Percentiles rank a stretch among this genome's conserved stretches.
Conservation (phyloP, 768 basidiomycete genomes). For the Suillus weaverae region DNA sequence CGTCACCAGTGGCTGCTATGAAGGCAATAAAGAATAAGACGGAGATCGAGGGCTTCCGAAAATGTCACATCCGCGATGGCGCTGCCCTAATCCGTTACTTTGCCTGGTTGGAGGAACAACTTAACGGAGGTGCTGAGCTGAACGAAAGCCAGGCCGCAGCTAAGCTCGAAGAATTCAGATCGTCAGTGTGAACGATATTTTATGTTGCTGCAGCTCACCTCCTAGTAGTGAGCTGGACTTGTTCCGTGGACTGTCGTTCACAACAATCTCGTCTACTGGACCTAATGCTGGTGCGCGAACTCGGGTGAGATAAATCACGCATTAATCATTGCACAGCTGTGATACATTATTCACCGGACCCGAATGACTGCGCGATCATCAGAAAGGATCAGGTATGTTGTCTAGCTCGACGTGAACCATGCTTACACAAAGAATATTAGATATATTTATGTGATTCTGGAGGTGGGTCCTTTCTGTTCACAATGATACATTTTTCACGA, state of each 20-base stretch:
- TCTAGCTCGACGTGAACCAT: not conserved
- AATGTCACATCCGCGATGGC: constrained; percentile 87
- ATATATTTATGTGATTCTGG: constrained; percentile 88
- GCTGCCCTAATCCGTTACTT: constrained; percentile 88
- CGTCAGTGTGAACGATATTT: constrained; percentile 48
- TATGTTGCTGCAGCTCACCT: constrained; percentile 1
- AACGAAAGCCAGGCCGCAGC: constrained; percentile 82
- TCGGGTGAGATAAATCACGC: not conserved
- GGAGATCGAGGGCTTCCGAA: constrained; percentile 89
- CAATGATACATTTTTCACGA: not conserved
- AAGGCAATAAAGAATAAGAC: constrained; percentile 79
- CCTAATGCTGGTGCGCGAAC: constrained; percentile 79
- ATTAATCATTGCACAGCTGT: constrained; percentile 53
- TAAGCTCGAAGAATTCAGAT: constrained; percentile 76
- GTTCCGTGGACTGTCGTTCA: constrained; percentile 88
- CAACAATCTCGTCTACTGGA: constrained; percentile 90
- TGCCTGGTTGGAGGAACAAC: constrained; percentile 88
- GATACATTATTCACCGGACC: constrained; percentile 89
- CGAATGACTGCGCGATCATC: constrained; percentile 70
- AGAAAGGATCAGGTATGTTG: constrained; percentile 63
- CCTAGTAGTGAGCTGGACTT: constrained; percentile 62
- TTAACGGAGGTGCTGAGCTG: constrained; percentile 58
- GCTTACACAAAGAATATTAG: constrained; percentile 40
- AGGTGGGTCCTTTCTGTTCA: constrained; percentile 39
- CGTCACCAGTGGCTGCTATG: constrained; percentile 76